Percentiles rank a stretch among this genome's conserved stretches.
phyloP scores from a whole-genome alignment of 768 basidiomycete species.

The Phlebiopsis flavidoalba region DNA sequence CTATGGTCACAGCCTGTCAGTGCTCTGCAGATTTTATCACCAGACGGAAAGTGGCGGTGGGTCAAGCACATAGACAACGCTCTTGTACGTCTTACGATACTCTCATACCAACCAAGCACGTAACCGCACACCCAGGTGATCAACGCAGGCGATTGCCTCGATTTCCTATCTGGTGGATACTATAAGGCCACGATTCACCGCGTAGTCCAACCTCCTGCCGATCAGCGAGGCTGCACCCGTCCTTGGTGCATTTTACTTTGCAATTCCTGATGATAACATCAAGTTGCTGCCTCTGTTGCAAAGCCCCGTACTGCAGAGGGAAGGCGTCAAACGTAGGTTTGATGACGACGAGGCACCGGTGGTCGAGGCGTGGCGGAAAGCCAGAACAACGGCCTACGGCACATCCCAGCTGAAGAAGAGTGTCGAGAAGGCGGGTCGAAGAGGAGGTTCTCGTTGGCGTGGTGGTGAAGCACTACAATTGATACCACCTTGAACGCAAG shows the following conservation, averaged over 20 bases:
- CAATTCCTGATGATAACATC: slow-evolving; percentile 44
- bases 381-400: slow-evolving; percentile 48
- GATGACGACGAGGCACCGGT: slow-evolving; percentile 41
- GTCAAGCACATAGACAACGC: slow-evolving; percentile 31
- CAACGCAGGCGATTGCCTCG: slow-evolving; percentile 55
- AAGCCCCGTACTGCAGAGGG: slow-evolving; percentile 44
- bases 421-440: slow-evolving; percentile 39
- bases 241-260: slow-evolving; percentile 57
- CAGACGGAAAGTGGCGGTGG: slow-evolving; percentile 43
- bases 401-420: slow-evolving; percentile 36
- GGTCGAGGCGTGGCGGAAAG: slow-evolving; percentile 49
- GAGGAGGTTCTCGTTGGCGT: slow-evolving; percentile 53
- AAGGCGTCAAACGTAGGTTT: slow-evolving; percentile 34
- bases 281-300: slow-evolving; percentile 39
- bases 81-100: slow-evolving; percentile 19
- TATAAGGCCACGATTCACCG: slow-evolving; percentile 59
- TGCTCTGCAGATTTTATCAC: slow-evolving; percentile 50
- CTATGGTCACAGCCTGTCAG: slow-evolving; percentile 59
- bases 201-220: slow-evolving; percentile 52
- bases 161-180: slow-evolving; percentile 57
- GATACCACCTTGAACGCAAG: background rate
- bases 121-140: slow-evolving; percentile 34
- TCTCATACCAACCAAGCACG: background rate
- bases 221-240: slow-evolving; percentile 46
- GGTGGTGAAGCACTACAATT: slow-evolving; percentile 54